Base-by-base conservation (phyloP, 768 basidiomycete genomes). In the Mycena sanguinolenta region DNA sequence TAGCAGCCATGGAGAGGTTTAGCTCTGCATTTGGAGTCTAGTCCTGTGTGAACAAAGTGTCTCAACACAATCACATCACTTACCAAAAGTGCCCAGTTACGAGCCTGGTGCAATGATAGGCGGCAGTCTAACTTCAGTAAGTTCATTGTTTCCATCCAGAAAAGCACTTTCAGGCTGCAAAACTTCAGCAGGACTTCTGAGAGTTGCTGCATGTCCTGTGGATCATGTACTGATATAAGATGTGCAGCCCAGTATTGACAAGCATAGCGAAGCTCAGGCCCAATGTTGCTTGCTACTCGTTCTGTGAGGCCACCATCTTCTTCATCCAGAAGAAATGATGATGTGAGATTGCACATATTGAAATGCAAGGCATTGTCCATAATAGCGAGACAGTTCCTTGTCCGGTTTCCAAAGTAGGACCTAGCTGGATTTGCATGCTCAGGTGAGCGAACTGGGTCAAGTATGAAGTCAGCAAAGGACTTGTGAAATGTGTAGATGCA, bases 141-240 rank as follows among this genome's bases (percentile, higher is more conserved):
- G 44, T 46, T 46, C 44, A 46, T 46, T n/a, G 44, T n/a, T 46
- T 46, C 44, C 44, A 46, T 46, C 44, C 44, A 46, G n/a, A 46
- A 46, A n/a, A 46, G 44, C 19, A 46, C 19, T 46, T 46, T 46
- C n/a, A 46, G n/a, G 44, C 3, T 46, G 44, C 44, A 19, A 46
- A 46, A 46, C 4, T 46, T n/a, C 4, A 46, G 21, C n/a, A 46
- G 21, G 8, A 16, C 1, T 46, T 2, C 4, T 46, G 44, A 16
- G 7, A 46, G 44, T 1, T 46, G 7, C 44, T n/a, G 21, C 21
- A 46, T n/a, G 8, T 16, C 44, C 44, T 46, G 1, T 3, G 8
- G 8, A 1, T 46, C 44, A 23, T 46, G 44, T n/a, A 46, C 44
- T 21, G 44, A 46, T n/a, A n/a, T n/a, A 6, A 46, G 44, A 1